Evolutionary conservation across 345 rosid genomes (phyloP), one percentile per base, ranked within the genome.

Genomic region (Populus deltoides): DNA sequence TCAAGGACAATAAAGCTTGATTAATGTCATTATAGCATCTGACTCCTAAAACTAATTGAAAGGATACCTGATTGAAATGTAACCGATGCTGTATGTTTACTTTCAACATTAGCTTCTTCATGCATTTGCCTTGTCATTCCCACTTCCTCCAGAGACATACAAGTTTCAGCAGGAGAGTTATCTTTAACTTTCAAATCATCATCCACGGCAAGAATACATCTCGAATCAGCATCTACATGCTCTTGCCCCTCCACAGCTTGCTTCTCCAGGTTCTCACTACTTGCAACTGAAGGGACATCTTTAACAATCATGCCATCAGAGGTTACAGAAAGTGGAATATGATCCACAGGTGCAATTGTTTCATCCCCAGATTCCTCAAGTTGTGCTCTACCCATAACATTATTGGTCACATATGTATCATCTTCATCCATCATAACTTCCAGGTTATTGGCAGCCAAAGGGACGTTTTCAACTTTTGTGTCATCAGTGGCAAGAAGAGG

Each of bases 31-130:
- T 8, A 24, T 17, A 24, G 61, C 27, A 7, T 24, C 55, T 51
- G n/a, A 63, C 45, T 53, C 38, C 20, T 47, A 7, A 61, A 27
- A 43, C 33, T 29, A 5, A 39, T 39, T 71, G n/a, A 72, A 68
- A 66, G 29, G 16, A 53, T 79, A 84, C 86, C 90, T 81, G 86
- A 76, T 75, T 67, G 25, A 67, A 66, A 71, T 72, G 79, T 76
- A 66, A 66, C 77, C 17, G 36, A 62, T 7, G 70, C 61, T 74
- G 76, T 77, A 77, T 27, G 78, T 79, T 71, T 78, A 84, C 74
- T 80, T 80, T 74, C 82, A 81, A 62, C 62, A 74, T 75, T 86
- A 83, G 77, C 81, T 86, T 38, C 88, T 79, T 74, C 85, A 72
- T 68, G 75, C 68, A 74, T 83, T 15, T 65, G 66, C 51, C 76